Evolutionary conservation across 2,329 filamentous ascomycete genomes (phyloP).

Genomic region (Colletotrichum cordylinicola): DNA sequence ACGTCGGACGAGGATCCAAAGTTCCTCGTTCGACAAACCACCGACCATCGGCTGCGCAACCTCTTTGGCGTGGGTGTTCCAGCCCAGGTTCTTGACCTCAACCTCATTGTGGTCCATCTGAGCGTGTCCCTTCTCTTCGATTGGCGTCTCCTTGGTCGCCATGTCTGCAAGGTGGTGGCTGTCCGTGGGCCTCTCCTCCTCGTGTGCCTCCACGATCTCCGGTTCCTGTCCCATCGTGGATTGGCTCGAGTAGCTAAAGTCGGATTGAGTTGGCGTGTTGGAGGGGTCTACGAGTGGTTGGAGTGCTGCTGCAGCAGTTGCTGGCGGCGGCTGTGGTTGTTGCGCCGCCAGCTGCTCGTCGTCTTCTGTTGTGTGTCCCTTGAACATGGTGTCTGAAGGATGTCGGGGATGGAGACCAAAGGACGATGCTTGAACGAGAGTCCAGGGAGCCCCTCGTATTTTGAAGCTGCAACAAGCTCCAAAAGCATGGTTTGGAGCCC

Average conservation of each 20-base stretch:
- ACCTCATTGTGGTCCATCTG: conserved; percentile 54
- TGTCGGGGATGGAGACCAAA: neutral
- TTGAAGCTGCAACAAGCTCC: neutral
- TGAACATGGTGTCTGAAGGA: conserved; percentile 1
- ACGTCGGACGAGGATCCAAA: conserved; percentile 74
- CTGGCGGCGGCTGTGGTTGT: neutral
- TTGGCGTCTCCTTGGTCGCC: conserved; percentile 22
- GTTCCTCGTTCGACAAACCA: conserved; percentile 73
- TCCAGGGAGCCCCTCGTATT: neutral
- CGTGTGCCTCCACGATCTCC: conserved; percentile 30
- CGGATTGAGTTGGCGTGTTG: neutral
- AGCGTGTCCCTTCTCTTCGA: conserved; percentile 48
- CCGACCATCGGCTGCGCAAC: conserved; percentile 68
- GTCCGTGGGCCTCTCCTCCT: conserved; percentile 35
- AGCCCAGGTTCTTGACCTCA: conserved; percentile 72
- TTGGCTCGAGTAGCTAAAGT: conserved; percentile 7
- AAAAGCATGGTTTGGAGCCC: neutral
- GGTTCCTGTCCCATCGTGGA: conserved; percentile 29
- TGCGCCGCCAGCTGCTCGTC: conserved; percentile 4
- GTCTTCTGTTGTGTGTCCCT: neutral
- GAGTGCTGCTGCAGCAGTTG: neutral
- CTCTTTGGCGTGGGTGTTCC: conserved; percentile 65
- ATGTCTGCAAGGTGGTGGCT: conserved; percentile 43
- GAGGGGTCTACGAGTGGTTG: neutral
- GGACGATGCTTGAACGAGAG: no score